phyloP scores from a whole-genome alignment of 2,329 filamentous ascomycete genomes.

The Diaporthe velutina region DNA sequence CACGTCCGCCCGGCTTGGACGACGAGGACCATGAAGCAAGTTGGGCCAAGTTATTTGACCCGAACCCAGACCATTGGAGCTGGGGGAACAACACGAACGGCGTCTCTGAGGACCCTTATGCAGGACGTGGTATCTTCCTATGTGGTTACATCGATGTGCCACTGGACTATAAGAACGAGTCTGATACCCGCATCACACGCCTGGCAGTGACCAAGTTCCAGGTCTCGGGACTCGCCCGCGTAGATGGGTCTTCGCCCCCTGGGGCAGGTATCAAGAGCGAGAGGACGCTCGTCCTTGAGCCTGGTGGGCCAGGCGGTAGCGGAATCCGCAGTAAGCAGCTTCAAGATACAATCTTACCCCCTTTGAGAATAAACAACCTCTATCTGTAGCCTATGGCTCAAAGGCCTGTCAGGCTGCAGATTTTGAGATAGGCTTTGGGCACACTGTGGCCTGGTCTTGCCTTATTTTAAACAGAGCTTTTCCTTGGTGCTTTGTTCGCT shows the following conservation, averaged over 20 bases:
- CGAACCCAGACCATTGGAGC: conserved; percentile 59
- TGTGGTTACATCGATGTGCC: conserved; percentile 64
- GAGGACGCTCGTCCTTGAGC: conserved; percentile 63
- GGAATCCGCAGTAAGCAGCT: conserved; percentile 59
- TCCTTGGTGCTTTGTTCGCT: too few relatives aligned
- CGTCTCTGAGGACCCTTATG: conserved; percentile 48
- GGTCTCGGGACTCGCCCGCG: conserved; percentile 57
- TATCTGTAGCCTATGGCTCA: too few relatives aligned
- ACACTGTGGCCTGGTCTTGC: too few relatives aligned
- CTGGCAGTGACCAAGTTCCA: conserved; percentile 64
- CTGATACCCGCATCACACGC: conserved; percentile 57
- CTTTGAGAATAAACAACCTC: too few relatives aligned
- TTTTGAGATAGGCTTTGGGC: too few relatives aligned
- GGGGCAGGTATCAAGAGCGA: conserved; percentile 53
- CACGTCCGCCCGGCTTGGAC: conserved; percentile 56
- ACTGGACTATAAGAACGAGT: conserved; percentile 60
- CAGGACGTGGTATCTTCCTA: conserved; percentile 59
- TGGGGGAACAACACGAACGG: conserved; percentile 53
- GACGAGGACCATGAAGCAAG: conserved; percentile 51
- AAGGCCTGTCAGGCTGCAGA: too few relatives aligned
- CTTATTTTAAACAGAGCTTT: too few relatives aligned
- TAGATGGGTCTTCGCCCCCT: conserved; percentile 37
- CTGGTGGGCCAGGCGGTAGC: conserved; percentile 64
- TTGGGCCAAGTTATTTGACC: conserved; percentile 59
- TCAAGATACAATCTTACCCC: too few relatives aligned